Percentiles rank a stretch among this genome's conserved stretches.
These are phyloP conservation scores for Amanita phalloides DNA, from an alignment of 768 basidiomycete genomes.

Conservation along the genomic window DNA sequence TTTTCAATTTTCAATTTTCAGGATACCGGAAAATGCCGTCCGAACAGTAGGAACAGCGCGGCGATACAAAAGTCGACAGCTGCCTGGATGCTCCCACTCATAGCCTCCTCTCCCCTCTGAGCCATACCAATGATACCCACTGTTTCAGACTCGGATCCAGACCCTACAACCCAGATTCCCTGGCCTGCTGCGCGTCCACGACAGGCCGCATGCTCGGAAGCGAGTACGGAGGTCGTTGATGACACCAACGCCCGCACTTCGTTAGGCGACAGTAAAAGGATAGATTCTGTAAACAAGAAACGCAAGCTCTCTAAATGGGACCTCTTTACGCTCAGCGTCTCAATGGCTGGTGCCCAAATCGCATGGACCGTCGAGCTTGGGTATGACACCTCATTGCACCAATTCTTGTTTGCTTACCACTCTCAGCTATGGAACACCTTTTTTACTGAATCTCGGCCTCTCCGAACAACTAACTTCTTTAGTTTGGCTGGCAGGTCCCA, in stretches of 20 bases:
- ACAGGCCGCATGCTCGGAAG: slow-evolving; percentile 16
- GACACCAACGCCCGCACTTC: slow-evolving; percentile 8
- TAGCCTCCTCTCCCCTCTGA: slow-evolving; percentile 7
- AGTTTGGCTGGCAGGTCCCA: slow-evolving; percentile 93
- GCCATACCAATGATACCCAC: slow-evolving; percentile 47
- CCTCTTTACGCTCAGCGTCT: slow-evolving; percentile 74
- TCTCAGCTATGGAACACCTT: slow-evolving; percentile 88
- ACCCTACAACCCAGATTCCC: slow-evolving; percentile 70
- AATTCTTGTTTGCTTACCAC: slow-evolving; percentile 7
- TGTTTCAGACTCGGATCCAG: slow-evolving; percentile 48
- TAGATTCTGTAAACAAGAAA: slow-evolving; percentile 17
- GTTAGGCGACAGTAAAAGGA: slow-evolving; percentile 10
- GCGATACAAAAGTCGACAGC: slow-evolving; percentile 7
- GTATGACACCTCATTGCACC: slow-evolving; percentile 30
- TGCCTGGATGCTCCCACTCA: slow-evolving; percentile 8
- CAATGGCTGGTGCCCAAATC: slow-evolving; percentile 92
- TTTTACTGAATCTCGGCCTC: slow-evolving; percentile 58
- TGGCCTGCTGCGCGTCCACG: slow-evolving; percentile 47
- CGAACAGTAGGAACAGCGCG: not conserved
- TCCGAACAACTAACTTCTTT: slow-evolving; percentile 87
- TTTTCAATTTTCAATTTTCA: not conserved
- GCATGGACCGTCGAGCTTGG: slow-evolving; percentile 95
- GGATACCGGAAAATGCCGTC: slow-evolving; percentile 15
- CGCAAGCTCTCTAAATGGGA: slow-evolving; percentile 49
- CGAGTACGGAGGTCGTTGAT: slow-evolving; percentile 2